A percentile compares a stretch with the other conserved stretches of the same genome.
Evolutionary conservation across 1,284 basidiomycete genomes (phyloP).

Genomic region (Rhodotorula sp.): DNA sequence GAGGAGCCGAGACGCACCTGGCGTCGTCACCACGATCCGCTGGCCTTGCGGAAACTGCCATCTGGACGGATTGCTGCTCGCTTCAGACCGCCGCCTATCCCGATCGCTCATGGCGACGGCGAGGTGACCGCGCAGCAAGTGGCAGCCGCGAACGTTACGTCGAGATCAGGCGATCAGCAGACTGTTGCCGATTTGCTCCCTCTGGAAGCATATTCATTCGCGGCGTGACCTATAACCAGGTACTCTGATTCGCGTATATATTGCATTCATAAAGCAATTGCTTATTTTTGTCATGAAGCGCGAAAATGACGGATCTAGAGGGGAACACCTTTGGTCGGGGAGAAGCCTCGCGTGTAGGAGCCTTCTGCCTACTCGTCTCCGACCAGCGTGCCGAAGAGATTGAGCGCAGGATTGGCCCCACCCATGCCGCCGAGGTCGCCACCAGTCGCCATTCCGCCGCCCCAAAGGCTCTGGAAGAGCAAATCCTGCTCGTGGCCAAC

Average conservation of each 20-base stretch:
- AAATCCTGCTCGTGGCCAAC: constrained; percentile 38
- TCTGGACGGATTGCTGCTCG: background rate
- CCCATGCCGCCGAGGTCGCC: constrained; percentile 11
- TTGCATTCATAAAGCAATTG: too few species aligned
- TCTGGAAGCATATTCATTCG: too few species aligned
- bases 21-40: constrained; percentile 19
- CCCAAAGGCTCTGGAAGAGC: constrained; percentile 38
- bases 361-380: constrained; percentile 21
- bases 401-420: constrained; percentile 21
- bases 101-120: background rate
- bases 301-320: too few species aligned
- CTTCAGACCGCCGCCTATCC: background rate
- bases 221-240: too few species aligned
- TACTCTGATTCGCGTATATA: too few species aligned
- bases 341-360: too few species aligned
- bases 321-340: too few species aligned
- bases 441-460: constrained; percentile 11
- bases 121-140: background rate
- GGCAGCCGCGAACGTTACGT: too few species aligned
- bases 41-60: constrained; percentile 14
- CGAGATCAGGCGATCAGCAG: too few species aligned
- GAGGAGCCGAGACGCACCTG: constrained; percentile 9
- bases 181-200: too few species aligned
- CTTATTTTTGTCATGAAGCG: too few species aligned
- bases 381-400: constrained; percentile 34